Evolutionary conservation across 169 alveolate species (phyloP), one percentile per base, ranked within the genome.

Genomic region (Theileria parva): DNA sequence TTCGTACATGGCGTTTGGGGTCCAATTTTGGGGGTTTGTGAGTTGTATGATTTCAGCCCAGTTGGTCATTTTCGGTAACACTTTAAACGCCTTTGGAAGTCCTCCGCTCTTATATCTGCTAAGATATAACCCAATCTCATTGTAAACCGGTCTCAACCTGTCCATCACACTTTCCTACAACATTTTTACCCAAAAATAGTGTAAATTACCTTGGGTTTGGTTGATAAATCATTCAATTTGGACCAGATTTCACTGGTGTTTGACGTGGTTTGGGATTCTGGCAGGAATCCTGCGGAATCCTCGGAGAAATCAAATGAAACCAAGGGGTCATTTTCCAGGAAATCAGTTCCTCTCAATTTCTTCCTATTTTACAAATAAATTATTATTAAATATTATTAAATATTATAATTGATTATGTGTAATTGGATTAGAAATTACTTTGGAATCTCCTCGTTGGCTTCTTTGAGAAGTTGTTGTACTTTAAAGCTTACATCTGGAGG

Each of bases 21-120:
- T 87, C 99, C 99, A 97, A 75, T 95, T 92, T 44, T 88, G 90
- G 11, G 99, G 99, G 65, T 90, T 92, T 3, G 99, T 96, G 66
- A 96, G 85, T 74, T 89, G 87, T 23, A 97, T 69, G 19, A 96
- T 79, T 76, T 96, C 97, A 84, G 93, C 95, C 99, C 99, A 97
- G 80, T 95, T 95, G 39, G 95, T 95, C 28, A 96, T 88, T 27
- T 92, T 89, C 15, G 99, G 97, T 57, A 97, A 86, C 0, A 96
- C 91, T 74, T 94, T 96, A 71, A 97, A 95, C 13, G 98, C 97
- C 86, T 95, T 95, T 32, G 99, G 99, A 27, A 96, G 79, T 77
- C 95, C 95, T 9, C 99, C 99, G 55, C 96, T 91, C 79, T 95
- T 94, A 65, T 95, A 97, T 32, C 68, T 77, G 34, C 81, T 53